Evolutionary conservation across 140 eudicot genomes (phyloP), one percentile per base, ranked within the genome.

Genomic region (Anethum foeniculum): DNA sequence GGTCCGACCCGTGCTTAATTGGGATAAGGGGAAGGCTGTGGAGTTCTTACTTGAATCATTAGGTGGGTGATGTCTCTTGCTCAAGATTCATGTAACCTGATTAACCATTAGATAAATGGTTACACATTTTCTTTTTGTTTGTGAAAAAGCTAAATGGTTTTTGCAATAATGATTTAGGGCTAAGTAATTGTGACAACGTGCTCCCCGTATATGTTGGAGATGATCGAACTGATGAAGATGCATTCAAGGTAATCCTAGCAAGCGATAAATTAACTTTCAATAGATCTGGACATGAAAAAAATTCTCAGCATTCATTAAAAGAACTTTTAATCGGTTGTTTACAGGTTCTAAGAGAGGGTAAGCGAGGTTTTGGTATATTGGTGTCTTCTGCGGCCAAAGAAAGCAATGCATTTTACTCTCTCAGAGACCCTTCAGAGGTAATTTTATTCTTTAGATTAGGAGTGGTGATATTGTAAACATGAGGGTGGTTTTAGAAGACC

Each of bases 1-100:
- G 87, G 88, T 93, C 77, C 93, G 96, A 7, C 98, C 98, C 18
- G 92, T 91, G 82, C 93, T 93, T 32, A 78, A 90, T 81, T 93
- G 98, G 98, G 89, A 93, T 87, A 93, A 93, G 81, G 98, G 97
- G 69, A 93, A 93, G 88, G 98, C 98, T 77, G 96, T 93, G 11
- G 96, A 90, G 88, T 93, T 93, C 49, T 79, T 93, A 67, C 94
- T 93, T 28, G 91, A 93, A 79, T 88, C 97, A 15, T 93, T 93
- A 78, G 98, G 98, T 91, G 54, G 81, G 94, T 89, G 69, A 56
- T 48, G 58, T 34, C 34, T 48, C 69, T 67, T 23, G 41, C 46
- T 71, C 47, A 23, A 15, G 21, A 7, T 60, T 38, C 56, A 32
- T 39, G 21, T 13, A 48, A 3, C 5, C 32, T 58, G 18, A 73